Evolutionary conservation across 345 rosid species (phyloP).

Genomic region (Heritiera littoralis): DNA sequence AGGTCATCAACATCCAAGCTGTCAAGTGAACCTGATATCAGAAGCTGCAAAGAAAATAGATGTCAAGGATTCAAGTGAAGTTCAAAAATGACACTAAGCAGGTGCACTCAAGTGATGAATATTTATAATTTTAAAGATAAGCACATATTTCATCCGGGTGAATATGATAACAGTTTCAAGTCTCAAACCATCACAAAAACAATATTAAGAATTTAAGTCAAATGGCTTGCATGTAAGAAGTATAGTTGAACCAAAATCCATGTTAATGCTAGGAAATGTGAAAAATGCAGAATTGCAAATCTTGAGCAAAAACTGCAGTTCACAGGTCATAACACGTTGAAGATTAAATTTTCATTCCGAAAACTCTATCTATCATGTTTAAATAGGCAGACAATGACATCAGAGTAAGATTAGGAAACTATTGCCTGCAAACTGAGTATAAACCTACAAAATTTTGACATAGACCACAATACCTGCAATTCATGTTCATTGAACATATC

Average conservation of each 20-base stretch:
- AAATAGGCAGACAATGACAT: neutral
- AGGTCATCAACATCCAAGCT: conserved; percentile 97
- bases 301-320: neutral
- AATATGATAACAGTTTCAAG: neutral
- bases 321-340: neutral
- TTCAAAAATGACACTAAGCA: conserved; percentile 4
- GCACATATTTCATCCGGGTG: conserved; percentile 1
- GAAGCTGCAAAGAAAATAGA: conserved; percentile 60
- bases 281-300: neutral
- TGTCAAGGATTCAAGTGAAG: conserved; percentile 1
- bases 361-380: neutral
- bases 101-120: neutral
- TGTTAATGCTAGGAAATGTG: neutral
- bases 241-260: neutral
- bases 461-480: conserved; percentile 69
- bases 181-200: neutral
- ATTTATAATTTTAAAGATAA: neutral
- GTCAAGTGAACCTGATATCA: conserved; percentile 94
- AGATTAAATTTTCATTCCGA: neutral
- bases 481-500: conserved; percentile 98
- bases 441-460: neutral
- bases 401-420: neutral
- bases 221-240: neutral
- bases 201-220: neutral
- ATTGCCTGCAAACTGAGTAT: neutral